phyloP scores from a whole-genome alignment of 73 alveolate species.

The Blepharisma japonicum region DNA sequence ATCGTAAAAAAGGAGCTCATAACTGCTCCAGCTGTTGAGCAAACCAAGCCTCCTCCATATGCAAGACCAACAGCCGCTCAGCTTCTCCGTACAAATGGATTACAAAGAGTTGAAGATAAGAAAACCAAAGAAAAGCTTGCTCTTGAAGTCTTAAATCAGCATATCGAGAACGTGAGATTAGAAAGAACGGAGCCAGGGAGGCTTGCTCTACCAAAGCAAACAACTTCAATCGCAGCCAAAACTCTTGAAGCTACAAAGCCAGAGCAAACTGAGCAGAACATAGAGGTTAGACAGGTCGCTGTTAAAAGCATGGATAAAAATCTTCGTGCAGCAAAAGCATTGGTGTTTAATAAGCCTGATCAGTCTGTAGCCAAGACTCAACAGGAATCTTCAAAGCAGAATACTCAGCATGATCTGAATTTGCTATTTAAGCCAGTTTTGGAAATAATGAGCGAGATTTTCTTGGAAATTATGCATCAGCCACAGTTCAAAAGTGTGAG shows the following conservation, averaged over 20 bases:
- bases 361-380: not conserved
- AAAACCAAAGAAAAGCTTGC: slow-evolving; percentile 17
- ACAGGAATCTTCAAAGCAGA: not conserved
- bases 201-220: not conserved
- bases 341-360: not conserved
- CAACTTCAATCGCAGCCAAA: not conserved
- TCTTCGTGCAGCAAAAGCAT: slow-evolving; percentile 24
- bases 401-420: not conserved
- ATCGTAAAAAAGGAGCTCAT: slow-evolving; percentile 26
- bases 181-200: slow-evolving; percentile 33
- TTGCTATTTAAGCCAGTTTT: slow-evolving; percentile 15
- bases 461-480: slow-evolving; percentile 26
- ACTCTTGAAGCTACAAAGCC: not conserved
- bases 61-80: slow-evolving; percentile 28
- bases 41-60: slow-evolving; percentile 24
- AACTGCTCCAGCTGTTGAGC: slow-evolving; percentile 24
- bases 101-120: slow-evolving; percentile 20
- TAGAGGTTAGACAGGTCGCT: slow-evolving; percentile 21
- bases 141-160: not conserved
- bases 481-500: not conserved
- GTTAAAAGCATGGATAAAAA: slow-evolving; percentile 28
- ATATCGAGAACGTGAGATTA: not conserved
- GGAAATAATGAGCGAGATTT: slow-evolving; percentile 26
- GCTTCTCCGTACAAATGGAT: not conserved
- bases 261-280: slow-evolving; percentile 5